Conservation (phyloP, 2,329 filamentous ascomycete genomes). For the Penicillium fuscoglaucum region DNA sequence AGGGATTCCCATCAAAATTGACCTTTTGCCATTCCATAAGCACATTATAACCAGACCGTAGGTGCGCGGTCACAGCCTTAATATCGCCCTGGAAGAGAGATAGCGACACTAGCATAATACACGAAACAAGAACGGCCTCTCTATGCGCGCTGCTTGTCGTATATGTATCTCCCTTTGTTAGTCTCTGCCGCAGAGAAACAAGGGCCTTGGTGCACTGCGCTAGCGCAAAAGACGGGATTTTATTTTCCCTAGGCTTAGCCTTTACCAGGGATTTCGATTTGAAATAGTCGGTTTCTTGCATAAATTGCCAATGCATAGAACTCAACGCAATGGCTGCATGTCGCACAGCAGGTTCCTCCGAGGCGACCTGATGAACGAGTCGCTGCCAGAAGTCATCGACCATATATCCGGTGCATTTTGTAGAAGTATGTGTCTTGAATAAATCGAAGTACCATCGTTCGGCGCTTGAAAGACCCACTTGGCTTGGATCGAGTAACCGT, state of each 20-base stretch:
- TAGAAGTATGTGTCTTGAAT: neutral
- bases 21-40: conserved; percentile 2
- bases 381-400: conserved; percentile 4
- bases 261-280: neutral
- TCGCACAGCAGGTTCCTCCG: neutral
- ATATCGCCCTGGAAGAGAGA: conserved; percentile 2
- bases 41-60: neutral
- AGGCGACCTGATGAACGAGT: conserved; percentile 2
- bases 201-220: conserved; percentile 1
- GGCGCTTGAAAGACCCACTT: neutral
- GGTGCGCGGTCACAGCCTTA: neutral
- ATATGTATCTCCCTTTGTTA: neutral
- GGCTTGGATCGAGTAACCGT: neutral
- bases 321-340: conserved; percentile 1
- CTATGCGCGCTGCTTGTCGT: conserved; percentile 1
- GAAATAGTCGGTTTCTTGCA: neutral
- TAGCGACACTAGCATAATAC: neutral
- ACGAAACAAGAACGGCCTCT: conserved; percentile 2
- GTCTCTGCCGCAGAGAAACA: neutral
- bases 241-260: neutral
- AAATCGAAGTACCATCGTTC: neutral
- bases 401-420: neutral
- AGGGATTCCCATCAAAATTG: conserved; percentile 1
- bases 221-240: neutral
- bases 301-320: neutral